Base-by-base conservation (phyloP, 1,139 yeast genomes). In the Nakaseomyces glabratus region DNA sequence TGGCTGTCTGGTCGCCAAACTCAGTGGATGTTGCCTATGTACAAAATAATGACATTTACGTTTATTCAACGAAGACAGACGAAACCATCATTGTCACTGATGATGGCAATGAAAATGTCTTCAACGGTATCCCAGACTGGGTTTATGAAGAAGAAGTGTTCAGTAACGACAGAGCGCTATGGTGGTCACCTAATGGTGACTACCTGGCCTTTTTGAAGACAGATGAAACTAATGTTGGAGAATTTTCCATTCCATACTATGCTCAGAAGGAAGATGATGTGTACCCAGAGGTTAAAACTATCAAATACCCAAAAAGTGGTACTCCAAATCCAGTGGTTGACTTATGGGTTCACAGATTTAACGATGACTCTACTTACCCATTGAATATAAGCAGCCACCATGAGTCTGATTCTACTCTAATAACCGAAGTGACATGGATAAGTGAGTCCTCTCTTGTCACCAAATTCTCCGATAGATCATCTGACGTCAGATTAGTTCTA, bases 101-200 rank as follows among this genome's bases (percentile, higher is more conserved):
- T 11, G 86, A 77, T 47, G 97, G 97, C 1, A 73, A 80, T 18
- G 61, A 63, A 1, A 62, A 69, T 35, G 65, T 85, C n/a, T 82
- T 82, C 57, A 86, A 93, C 52, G 99, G 97, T 4, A 81, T 78
- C 43, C 88, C 97, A 0, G 98, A 90, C 51, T 90, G 98, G 98
- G 90, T 90, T 1, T 90, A 90, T 52, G 98, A 90, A 57, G 99
- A 90, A 52, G 98, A 93, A 55, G 86, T 90, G 1, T 62, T 79
- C 25, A 71, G 71, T 3, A 66, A 68, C 9, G 84, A 81, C 45
- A 65, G 65, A 30, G 76, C 94, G 8, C 51, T 85, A 19, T 90
- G 96, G 95, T 90, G 96, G 96, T 73, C 93, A 12, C 82, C 85
- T 2, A 68, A 73, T 42, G 85, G 85, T 42, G 60, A 69, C 11